A percentile compares a stretch with the other conserved stretches of the same genome.
phyloP scores from a whole-genome alignment of 2,329 filamentous ascomycete species.

The Coniochaeta ligniaria region DNA sequence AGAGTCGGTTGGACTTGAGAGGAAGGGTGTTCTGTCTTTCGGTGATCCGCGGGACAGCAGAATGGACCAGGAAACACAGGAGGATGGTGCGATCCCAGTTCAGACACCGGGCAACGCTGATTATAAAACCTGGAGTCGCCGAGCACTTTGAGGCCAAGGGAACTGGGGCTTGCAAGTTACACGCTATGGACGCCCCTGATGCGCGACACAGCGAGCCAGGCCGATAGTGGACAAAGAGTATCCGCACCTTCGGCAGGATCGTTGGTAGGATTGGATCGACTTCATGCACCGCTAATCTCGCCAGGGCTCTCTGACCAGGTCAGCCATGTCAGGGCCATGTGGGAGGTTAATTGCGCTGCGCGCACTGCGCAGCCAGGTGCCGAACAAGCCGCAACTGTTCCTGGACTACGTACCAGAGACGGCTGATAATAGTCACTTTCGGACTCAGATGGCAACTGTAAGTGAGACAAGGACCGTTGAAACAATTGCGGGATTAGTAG shows the following conservation, averaged over 20 bases:
- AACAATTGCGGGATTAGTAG: not conserved
- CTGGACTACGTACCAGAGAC: not conserved
- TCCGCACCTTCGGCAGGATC: slow-evolving; percentile 9
- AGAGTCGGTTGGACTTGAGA: not conserved
- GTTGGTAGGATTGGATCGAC: slow-evolving; percentile 15
- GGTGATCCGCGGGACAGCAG: not conserved
- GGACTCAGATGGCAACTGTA: not conserved
- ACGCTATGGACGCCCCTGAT: not conserved
- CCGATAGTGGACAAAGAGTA: slow-evolving; percentile 3
- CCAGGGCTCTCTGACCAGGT: slow-evolving; percentile 13
- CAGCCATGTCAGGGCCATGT: slow-evolving; percentile 8
- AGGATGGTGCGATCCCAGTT: not conserved
- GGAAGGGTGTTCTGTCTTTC: not conserved
- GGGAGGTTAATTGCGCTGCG: slow-evolving; percentile 11
- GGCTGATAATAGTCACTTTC: not conserved
- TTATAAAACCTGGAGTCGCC: not conserved
- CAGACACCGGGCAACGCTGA: not conserved
- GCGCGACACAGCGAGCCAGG: slow-evolving; percentile 2
- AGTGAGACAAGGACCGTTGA: not conserved
- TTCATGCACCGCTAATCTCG: slow-evolving; percentile 18
- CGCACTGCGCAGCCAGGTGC: not conserved
- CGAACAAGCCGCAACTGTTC: not conserved
- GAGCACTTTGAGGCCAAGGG: not conserved
- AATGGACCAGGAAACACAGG: not conserved
- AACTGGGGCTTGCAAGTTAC: slow-evolving; percentile 1